Percentiles rank a stretch among this genome's conserved stretches.
Evolutionary conservation across 768 basidiomycete genomes (phyloP).

Genomic region (Russula brevipes): DNA sequence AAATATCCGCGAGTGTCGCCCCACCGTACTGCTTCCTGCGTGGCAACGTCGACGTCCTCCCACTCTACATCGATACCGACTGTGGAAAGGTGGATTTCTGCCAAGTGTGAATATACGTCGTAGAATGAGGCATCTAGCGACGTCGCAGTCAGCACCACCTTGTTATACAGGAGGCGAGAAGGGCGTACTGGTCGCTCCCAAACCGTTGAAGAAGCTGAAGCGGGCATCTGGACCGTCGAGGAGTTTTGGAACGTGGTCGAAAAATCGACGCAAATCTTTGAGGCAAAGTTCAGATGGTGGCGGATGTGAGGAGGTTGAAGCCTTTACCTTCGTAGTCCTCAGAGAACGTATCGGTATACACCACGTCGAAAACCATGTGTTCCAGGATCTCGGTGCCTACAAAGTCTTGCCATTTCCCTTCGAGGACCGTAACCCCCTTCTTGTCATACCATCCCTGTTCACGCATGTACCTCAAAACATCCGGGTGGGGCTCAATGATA

Average conservation of each 20-base stretch:
- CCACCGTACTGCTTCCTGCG: constrained; percentile 61
- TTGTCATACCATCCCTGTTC: constrained; percentile 72
- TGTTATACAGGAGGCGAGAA: neutral
- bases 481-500: constrained; percentile 92
- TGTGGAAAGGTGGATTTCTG: constrained; percentile 80
- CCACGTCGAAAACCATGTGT: constrained; percentile 68
- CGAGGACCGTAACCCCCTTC: constrained; percentile 70
- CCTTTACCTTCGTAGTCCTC: constrained; percentile 67
- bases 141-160: neutral
- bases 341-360: constrained; percentile 93
- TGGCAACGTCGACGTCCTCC: constrained; percentile 71
- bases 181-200: constrained; percentile 82
- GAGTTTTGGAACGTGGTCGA: constrained; percentile 72
- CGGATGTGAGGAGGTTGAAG: neutral
- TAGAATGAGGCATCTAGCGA: constrained; percentile 75
- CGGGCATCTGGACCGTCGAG: constrained; percentile 67
- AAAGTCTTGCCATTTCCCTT: constrained; percentile 94
- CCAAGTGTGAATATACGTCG: constrained; percentile 82
- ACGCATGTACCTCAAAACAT: constrained; percentile 81
- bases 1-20: constrained; percentile 74
- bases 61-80: constrained; percentile 76
- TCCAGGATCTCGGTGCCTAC: constrained; percentile 56
- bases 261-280: constrained; percentile 70
- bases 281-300: neutral
- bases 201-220: constrained; percentile 95